Base-by-base conservation (phyloP, 352 stramenopile species). In the Pythium plurisporium region DNA sequence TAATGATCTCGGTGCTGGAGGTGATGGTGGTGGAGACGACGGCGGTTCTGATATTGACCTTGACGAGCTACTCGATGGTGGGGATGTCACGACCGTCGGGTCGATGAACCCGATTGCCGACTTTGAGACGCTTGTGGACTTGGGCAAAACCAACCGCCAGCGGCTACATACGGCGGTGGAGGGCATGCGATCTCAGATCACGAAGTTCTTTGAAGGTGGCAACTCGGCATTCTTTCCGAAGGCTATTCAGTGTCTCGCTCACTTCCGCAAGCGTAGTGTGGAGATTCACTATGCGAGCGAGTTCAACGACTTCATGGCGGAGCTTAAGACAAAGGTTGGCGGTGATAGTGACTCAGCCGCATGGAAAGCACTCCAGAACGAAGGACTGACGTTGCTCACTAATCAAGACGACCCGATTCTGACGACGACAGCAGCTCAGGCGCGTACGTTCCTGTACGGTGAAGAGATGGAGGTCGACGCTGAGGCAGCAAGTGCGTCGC, bases 61-160 rank as follows among this genome's bases (percentile, higher is more conserved):
- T 58, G 82, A 93, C 47, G 82, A 89, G 30, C 61, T 93, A 8
- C 53, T 93, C 49, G 82, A 87, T 45, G 70, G 74, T 12, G 72
- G 73, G 33, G 71, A 80, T 25, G 78, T 91, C 15, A 86, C 77
- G 33, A 70, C 36, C 27, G 77, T 94, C n/a, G 83, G 83, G 0
- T 89, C 81, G 1, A 89, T 94, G 81, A 94, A 91, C 48, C 83
- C 83, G 14, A 81, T 94, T 31, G 77, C 81, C 2, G 83, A 94
- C 50, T 94, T 94, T 64, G 83, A 94, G 41, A 63, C 70, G 17
- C 70, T 94, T 10, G 44, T 91, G 3, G 77, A 86, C 29, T 52
- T 78, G 51, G 62, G 71, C 27, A 84, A 83, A 69, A 67, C 38
- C 55, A 79, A 67, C 64, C 65, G 65, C 17, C 48, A 61, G 36